Base-by-base conservation (phyloP, 345 rosid genomes). In the Bretschneidera sinensis region DNA sequence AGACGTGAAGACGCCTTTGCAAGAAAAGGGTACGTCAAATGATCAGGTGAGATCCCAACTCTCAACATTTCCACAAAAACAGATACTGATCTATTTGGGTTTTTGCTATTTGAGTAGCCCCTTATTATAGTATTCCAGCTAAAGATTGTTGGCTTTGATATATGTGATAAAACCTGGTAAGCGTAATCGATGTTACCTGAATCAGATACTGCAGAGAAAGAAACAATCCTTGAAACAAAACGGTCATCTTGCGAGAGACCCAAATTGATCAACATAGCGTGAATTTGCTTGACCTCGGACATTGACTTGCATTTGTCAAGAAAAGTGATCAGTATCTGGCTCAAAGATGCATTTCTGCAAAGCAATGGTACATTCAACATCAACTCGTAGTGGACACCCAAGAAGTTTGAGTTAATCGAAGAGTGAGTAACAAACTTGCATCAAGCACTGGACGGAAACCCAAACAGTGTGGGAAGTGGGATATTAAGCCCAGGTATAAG, bases 1-100 rank as follows among this genome's bases (percentile, higher is more conserved):
- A 85, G 75, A 51, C 92, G 85, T 13, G 88, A 78, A n/a, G 57
- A 74, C 2, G 97, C 83, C 75, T 84, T 89, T 17, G 75, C 68
- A 18, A 89, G 77, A 66, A 89, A 89, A 9, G 97, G 92, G 74
- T 71, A 85, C 0, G 98, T 92, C 61, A 92, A 66, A 56, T 87
- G 74, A 62, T 89, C 88, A 0, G 96, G 85, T 24, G 57, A 63
- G 66, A 70, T 56, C 22, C 82, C 91, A 24, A 39, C 35, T 55
- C 82, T 75, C 69, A 85, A 48, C 91, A 87, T 87, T 45, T 79
- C 21, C 9, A 80, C 72, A 61, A 79, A 87, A 52, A 77, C 71
- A 5, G 71, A 71, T 16, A 84, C 35, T 21, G 96, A 74, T 60
- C 62, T 74, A 33, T 73, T 78, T 0, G 98, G 94, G 51, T 24